Conservation (phyloP, 768 basidiomycete genomes). For the Suillus discolor region DNA sequence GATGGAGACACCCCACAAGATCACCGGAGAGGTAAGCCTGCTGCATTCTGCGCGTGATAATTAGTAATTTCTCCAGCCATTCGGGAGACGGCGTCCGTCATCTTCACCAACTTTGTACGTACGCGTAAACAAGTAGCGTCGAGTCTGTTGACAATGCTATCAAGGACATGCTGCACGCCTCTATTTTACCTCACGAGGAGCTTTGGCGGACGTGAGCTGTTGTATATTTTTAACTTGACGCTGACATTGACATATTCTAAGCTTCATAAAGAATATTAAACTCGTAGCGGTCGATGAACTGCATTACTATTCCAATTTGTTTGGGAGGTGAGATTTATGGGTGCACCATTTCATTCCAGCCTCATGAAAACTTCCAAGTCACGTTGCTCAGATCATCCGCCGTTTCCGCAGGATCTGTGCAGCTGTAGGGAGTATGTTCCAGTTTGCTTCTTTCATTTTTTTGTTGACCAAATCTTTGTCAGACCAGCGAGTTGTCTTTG, state of each 20-base stretch:
- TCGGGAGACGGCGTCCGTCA: slow-evolving; percentile 72
- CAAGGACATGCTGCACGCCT: slow-evolving; percentile 84
- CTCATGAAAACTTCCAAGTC: slow-evolving; percentile 43
- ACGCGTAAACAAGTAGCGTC: not conserved
- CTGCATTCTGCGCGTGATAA: not conserved
- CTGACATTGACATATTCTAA: slow-evolving; percentile 28
- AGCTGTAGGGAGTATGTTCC: slow-evolving; percentile 70
- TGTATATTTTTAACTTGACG: not conserved
- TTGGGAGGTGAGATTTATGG: slow-evolving; percentile 63
- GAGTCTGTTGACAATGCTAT: not conserved
- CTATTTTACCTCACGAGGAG: slow-evolving; percentile 84
- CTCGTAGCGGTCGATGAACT: slow-evolving; percentile 84
- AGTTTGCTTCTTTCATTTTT: not conserved
- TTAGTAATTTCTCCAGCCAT: slow-evolving; percentile 46
- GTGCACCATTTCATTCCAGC: not conserved
- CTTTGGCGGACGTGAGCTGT: slow-evolving; percentile 66
- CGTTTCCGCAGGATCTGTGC: slow-evolving; percentile 75
- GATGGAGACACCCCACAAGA: slow-evolving; percentile 88
- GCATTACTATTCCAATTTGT: slow-evolving; percentile 80
- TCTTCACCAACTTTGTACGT: slow-evolving; percentile 89
- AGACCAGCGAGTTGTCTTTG: slow-evolving; percentile 61
- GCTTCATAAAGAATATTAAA: slow-evolving; percentile 76
- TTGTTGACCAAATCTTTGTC: not conserved
- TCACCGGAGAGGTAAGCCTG: slow-evolving; percentile 51
- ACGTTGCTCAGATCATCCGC: slow-evolving; percentile 79